phyloP scores from a whole-genome alignment of 257 asterid genomes.

The Forsythia suspensa region DNA sequence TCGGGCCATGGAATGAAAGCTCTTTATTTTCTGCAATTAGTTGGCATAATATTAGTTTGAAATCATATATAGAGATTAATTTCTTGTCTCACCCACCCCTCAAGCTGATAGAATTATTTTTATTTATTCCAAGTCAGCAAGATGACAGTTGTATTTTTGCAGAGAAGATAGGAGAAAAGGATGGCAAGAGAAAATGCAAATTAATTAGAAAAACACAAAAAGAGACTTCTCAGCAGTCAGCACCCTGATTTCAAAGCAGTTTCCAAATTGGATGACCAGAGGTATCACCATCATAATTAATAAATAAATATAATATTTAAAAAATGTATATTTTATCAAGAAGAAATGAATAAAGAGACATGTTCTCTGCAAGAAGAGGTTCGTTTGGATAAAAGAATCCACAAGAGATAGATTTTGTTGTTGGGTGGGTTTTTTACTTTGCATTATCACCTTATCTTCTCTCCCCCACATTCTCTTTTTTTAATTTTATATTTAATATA shows the following conservation, averaged over 20 bases:
- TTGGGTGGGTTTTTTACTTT: constrained; percentile 27
- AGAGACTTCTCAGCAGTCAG: neutral
- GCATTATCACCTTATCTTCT: constrained; percentile 88
- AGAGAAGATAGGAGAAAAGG: constrained; percentile 1
- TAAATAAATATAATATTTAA: neutral
- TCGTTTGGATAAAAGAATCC: constrained; percentile 81
- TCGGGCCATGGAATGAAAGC: too few relatives aligned
- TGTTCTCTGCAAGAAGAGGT: constrained; percentile 88
- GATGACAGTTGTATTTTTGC: neutral
- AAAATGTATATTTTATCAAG: constrained; percentile 6
- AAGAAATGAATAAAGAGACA: constrained; percentile 72
- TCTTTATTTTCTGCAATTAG: too few relatives aligned
- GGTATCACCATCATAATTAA: neutral
- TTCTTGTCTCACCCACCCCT: neutral
- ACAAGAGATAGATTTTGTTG: constrained; percentile 44
- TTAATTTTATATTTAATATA: constrained; percentile 19
- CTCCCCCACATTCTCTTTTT: constrained; percentile 54
- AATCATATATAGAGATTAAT: neutral
- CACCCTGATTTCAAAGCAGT: neutral
- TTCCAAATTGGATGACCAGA: neutral
- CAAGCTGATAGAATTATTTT: neutral
- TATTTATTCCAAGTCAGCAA: neutral
- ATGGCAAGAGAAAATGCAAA: constrained; percentile 3
- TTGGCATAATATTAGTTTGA: too few relatives aligned
- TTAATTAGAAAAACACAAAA: neutral